Evolutionary conservation across 495 filamentous ascomycete species (phyloP), one percentile per base, ranked within the genome.

Genomic region (Penicillium flavigenum): DNA sequence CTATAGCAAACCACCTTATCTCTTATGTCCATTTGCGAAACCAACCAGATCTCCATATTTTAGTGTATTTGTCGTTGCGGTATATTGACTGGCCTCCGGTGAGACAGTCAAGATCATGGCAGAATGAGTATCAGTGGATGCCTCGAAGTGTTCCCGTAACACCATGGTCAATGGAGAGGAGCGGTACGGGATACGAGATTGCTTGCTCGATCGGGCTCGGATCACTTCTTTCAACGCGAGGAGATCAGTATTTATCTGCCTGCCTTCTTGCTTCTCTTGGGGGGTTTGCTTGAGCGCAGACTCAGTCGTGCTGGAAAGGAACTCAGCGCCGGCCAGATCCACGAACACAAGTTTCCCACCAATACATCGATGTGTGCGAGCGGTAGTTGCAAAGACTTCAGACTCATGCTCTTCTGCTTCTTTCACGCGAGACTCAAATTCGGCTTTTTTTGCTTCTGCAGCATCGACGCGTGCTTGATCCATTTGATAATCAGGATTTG

Each of bases 21-120:
- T 29, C 24, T 47, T 47, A 26, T 47, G 44, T 27, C 44, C 44
- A 90, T 70, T 90, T 83, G 73, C 80, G 87, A 32, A 87, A 86
- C 64, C 67, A 19, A 70, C 57, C 11, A 70, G 47, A 49, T 60
- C 59, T 22, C 59, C 67, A 54, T 69, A 69, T 39, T 69, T 69
- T 47, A 69, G 46, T 8, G 67, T 64, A 47, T 69, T 69, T 48
- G 63, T 57, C 9, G 64, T 65, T 1, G 64, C 67, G 0, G 50
- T 54, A 43, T 45, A 64, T 22, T 69, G 61, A 17, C 54, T 45
- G 12, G 51, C 24, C 12, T 54, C 41, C 4, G 66, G 61, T 10
- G 61, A 71, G 14, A 51, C 48, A 19, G 62, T 65, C 8, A 70
- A 42, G 38, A 63, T 67, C 46, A 67, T 65, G n/a, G 58, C 53